Percentiles rank a stretch among this genome's conserved stretches.
These are phyloP conservation scores for Naganishia antarctica DNA, from an alignment of 768 basidiomycete genomes.

Conservation along the genomic window DNA sequence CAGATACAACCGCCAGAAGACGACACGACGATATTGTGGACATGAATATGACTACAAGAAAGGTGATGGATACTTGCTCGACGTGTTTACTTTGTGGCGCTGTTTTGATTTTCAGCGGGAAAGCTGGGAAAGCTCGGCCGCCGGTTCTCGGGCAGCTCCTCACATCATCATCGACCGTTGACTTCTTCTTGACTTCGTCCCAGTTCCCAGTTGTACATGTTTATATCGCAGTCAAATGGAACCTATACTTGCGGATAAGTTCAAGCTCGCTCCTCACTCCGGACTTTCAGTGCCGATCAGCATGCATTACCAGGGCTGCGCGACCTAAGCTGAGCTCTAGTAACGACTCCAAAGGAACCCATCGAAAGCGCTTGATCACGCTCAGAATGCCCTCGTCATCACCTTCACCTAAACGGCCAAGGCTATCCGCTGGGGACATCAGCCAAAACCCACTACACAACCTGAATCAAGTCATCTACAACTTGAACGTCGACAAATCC, in stretches of 20 bases:
- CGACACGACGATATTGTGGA: too few species aligned
- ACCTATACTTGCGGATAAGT: too few species aligned
- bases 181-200: neutral
- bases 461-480: slow-evolving; percentile 21
- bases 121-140: too few species aligned
- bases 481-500: neutral
- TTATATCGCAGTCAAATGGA: too few species aligned
- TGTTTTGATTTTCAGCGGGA: neutral
- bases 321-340: too few species aligned
- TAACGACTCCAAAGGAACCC: too few species aligned
- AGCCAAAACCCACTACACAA: slow-evolving; percentile 15
- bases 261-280: too few species aligned
- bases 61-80: neutral
- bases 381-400: neutral
- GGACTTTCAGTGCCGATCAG: too few species aligned
- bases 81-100: neutral
- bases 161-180: neutral
- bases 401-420: neutral
- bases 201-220: neutral
- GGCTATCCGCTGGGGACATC: neutral
- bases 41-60: too few species aligned
- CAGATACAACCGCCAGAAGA: too few species aligned
- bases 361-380: neutral
- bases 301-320: too few species aligned
- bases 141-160: neutral